phyloP scores from a whole-genome alignment of 768 basidiomycete species.

The Chlorophyllum brunneum region DNA sequence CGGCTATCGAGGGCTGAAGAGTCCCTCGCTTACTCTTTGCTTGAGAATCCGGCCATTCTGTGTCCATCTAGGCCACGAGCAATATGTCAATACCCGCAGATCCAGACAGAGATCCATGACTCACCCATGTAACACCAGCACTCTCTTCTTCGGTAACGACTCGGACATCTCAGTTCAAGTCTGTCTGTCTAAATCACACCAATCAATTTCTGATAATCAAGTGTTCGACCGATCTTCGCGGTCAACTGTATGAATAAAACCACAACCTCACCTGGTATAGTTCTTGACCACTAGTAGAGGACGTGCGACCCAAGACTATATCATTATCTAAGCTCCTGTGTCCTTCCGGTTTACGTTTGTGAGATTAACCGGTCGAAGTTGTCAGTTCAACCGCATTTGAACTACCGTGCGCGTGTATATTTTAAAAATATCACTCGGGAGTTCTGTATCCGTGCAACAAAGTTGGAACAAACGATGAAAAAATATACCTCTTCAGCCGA shows the following conservation, averaged over 20 bases:
- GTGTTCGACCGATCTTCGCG: neutral
- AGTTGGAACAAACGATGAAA: no score
- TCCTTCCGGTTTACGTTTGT: no score
- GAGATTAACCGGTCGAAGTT: no score
- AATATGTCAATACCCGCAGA: neutral
- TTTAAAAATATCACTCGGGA: no score
- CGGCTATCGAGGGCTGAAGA: neutral
- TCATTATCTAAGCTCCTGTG: no score
- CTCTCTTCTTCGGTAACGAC: constrained; percentile 1
- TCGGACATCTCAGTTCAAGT: neutral
- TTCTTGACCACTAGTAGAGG: no score
- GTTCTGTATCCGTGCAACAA: no score
- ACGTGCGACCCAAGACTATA: no score
- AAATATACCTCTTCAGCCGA: no score
- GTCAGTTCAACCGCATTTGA: no score
- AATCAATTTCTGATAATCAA: constrained; percentile 1
- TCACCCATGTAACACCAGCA: constrained; percentile 11
- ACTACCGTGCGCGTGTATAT: no score
- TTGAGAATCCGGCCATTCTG: constrained; percentile 6
- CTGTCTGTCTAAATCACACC: neutral
- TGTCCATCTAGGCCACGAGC: constrained; percentile 5
- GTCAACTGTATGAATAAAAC: neutral
- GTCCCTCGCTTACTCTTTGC: neutral
- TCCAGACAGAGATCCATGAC: neutral
- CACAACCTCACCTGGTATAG: no score